A percentile compares a stretch with the other conserved stretches of the same genome.
These are phyloP conservation scores for Trebouxia gelatinosa DNA, from an alignment of 163 green algal genomes.

Conservation along the genomic window DNA sequence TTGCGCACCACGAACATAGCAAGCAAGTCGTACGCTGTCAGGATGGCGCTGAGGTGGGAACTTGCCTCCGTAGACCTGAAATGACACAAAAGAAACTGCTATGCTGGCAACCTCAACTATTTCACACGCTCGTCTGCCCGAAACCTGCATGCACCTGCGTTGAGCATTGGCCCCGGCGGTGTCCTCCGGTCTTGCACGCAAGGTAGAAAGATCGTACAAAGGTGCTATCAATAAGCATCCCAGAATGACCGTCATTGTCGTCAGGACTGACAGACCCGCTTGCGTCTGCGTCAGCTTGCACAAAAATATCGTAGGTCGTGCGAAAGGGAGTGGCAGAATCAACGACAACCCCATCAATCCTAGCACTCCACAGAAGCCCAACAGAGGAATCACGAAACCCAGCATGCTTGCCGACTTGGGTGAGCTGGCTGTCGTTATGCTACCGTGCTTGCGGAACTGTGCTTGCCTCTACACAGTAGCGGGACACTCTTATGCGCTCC, in stretches of 20 bases:
- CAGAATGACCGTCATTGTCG: constrained; percentile 5
- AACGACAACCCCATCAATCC: background rate
- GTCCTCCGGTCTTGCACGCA: background rate
- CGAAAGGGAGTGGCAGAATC: constrained; percentile 20
- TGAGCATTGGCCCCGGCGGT: background rate
- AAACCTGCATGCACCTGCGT: constrained; percentile 1
- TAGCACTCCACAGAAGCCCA: constrained; percentile 2
- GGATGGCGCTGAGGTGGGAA: background rate
- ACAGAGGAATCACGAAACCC: constrained; percentile 9
- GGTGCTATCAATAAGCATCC: constrained; percentile 2
- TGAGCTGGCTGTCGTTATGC: too few relatives aligned
- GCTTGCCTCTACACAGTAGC: too few relatives aligned
- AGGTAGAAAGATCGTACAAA: background rate
- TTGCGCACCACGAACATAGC: constrained; percentile 22
- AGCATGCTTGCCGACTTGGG: too few relatives aligned
- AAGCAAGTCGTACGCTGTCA: constrained; percentile 19
- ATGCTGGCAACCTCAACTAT: background rate
- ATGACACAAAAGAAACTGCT: background rate
- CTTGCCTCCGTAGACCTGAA: constrained; percentile 25
- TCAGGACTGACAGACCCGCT: background rate
- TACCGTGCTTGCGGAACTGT: too few relatives aligned
- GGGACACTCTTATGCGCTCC: too few relatives aligned
- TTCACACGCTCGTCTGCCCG: background rate
- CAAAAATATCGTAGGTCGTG: constrained; percentile 10
- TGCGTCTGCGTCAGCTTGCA: constrained; percentile 23